Conservation (phyloP, 2,329 filamentous ascomycete species). For the Trichoderma sp. region DNA sequence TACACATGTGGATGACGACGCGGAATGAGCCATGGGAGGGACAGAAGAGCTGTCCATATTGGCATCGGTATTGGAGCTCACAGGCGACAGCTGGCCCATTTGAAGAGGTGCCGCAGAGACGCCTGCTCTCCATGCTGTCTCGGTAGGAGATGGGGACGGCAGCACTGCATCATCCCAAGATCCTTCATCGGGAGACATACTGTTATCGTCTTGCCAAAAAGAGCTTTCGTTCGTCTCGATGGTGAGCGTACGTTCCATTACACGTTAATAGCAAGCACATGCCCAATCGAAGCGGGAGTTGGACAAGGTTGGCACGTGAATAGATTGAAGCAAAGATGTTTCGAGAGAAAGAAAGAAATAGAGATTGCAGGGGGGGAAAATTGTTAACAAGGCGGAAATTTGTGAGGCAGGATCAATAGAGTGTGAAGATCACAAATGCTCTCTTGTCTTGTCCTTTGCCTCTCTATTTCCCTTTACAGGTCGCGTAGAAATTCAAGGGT, state of each 20-base stretch:
- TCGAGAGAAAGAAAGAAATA: conserved; percentile 21
- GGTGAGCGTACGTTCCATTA: conserved; percentile 53
- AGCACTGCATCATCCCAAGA: conserved; percentile 36
- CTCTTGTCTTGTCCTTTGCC: not conserved
- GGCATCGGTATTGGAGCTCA: conserved; percentile 55
- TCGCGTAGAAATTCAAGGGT: conserved; percentile 33
- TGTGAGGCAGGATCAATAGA: not conserved
- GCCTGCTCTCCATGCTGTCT: conserved; percentile 38
- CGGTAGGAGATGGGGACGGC: conserved; percentile 42
- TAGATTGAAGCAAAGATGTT: conserved; percentile 2
- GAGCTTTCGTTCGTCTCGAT: conserved; percentile 49
- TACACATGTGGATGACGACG: conserved; percentile 49
- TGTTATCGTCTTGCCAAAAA: conserved; percentile 52
- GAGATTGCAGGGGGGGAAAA: not conserved
- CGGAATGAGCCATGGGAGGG: conserved; percentile 51
- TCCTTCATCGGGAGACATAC: conserved; percentile 50
- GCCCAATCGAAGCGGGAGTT: conserved; percentile 33
- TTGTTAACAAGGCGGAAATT: not conserved
- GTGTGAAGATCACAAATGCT: conserved; percentile 9
- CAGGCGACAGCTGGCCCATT: conserved; percentile 57
- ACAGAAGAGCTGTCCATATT: conserved; percentile 45
- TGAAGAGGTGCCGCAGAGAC: conserved; percentile 40
- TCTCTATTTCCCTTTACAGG: conserved; percentile 3
- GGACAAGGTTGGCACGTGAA: not conserved
- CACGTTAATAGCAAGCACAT: conserved; percentile 51